Evolutionary conservation across 805 yeast genomes (phyloP).

Genomic region (Spathaspora sp.): DNA sequence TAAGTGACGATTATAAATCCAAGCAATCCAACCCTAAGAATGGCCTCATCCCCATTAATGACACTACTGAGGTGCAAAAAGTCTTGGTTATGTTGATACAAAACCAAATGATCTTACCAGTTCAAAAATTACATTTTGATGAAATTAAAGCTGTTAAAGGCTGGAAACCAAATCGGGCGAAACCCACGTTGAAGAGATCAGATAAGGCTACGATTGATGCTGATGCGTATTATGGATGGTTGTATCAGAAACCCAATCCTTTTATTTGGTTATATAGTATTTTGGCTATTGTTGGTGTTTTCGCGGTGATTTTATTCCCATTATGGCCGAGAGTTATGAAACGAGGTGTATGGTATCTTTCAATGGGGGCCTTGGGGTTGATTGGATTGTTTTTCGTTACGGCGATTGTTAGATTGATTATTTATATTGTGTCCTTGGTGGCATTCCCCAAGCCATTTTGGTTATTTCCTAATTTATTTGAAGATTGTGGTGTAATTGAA

Average conservation of each 20-base stretch:
- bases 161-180: conserved; percentile 57
- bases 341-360: conserved; percentile 84
- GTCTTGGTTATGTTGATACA: conserved; percentile 67
- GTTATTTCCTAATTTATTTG: conserved; percentile 95
- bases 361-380: conserved; percentile 71
- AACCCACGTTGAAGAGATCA: conserved; percentile 56
- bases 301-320: conserved; percentile 75
- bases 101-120: conserved; percentile 72
- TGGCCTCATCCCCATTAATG: conserved; percentile 40
- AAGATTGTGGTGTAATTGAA: conserved; percentile 89
- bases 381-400: conserved; percentile 70
- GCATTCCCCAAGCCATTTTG: conserved; percentile 75
- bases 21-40: conserved; percentile 45
- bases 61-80: conserved; percentile 55
- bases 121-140: conserved; percentile 64
- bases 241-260: conserved; percentile 69
- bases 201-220: conserved; percentile 58
- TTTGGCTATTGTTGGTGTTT: conserved; percentile 60
- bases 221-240: conserved; percentile 81
- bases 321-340: conserved; percentile 93
- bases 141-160: conserved; percentile 58
- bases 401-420: conserved; percentile 74
- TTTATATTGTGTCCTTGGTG: conserved; percentile 59
- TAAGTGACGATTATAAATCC: conserved; percentile 64
- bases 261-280: conserved; percentile 59